Evolutionary conservation across 495 filamentous ascomycete species (phyloP).

Genomic region (Glonium stellatum): DNA sequence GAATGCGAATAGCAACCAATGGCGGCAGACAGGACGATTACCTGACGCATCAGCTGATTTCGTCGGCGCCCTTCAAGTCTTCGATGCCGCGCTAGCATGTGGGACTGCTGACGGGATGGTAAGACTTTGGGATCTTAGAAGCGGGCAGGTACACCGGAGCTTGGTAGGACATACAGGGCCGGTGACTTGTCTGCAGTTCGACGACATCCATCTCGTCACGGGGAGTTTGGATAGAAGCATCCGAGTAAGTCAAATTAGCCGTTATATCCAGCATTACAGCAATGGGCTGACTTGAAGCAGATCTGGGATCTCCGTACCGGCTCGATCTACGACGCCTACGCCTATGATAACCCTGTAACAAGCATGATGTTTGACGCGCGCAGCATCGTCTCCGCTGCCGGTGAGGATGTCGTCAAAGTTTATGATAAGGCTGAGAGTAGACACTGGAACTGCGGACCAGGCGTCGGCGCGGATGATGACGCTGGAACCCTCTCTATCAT

Average conservation of each 20-base stretch:
- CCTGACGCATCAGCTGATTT: conserved; percentile 76
- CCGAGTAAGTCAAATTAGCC: conserved; percentile 54
- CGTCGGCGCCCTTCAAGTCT: conserved; percentile 91
- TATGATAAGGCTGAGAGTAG: conserved; percentile 95
- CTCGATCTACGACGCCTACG: conserved; percentile 91
- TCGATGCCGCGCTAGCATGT: conserved; percentile 94
- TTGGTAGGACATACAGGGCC: conserved; percentile 95
- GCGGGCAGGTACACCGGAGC: conserved; percentile 92
- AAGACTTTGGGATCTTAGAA: conserved; percentile 90
- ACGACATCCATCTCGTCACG: conserved; percentile 90
- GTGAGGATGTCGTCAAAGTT: conserved; percentile 89
- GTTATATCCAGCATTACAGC: neutral
- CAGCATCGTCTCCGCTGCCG: conserved; percentile 83
- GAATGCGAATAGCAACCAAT: conserved; percentile 39
- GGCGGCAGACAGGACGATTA: conserved; percentile 48
- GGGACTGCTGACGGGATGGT: conserved; percentile 98
- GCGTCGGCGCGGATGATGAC: conserved; percentile 56
- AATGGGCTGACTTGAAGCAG: conserved; percentile 40
- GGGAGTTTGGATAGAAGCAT: conserved; percentile 91
- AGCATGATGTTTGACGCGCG: conserved; percentile 97
- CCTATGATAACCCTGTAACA: conserved; percentile 86
- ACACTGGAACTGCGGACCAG: conserved; percentile 95
- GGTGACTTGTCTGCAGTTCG: conserved; percentile 92
- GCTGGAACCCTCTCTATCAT: conserved; percentile 60
- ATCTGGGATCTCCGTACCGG: conserved; percentile 98